phyloP scores from a whole-genome alignment of 768 basidiomycete genomes.

The Trametes gibbosa region DNA sequence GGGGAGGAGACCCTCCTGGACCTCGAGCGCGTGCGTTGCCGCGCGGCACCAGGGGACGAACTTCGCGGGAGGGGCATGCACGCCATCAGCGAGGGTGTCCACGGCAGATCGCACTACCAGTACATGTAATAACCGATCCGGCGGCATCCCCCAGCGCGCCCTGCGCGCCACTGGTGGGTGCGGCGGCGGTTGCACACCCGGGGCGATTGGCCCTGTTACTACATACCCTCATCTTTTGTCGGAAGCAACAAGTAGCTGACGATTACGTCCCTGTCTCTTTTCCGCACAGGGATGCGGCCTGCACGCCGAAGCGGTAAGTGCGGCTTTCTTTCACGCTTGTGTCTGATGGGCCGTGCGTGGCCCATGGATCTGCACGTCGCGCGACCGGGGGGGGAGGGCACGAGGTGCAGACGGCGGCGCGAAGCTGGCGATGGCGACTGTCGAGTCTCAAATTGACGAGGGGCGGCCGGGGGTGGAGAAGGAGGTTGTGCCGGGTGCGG shows the following conservation, averaged over 20 bases:
- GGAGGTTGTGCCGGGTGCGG: not conserved
- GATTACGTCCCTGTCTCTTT: slow-evolving; percentile 3
- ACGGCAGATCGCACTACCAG: too few relatives aligned
- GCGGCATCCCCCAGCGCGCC: not conserved
- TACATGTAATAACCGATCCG: not conserved
- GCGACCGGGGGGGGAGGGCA: too few relatives aligned
- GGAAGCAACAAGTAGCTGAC: not conserved
- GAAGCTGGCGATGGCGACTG: not conserved
- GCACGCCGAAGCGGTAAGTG: slow-evolving; percentile 62
- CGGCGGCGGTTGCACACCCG: not conserved
- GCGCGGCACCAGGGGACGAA: not conserved
- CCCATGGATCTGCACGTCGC: too few relatives aligned
- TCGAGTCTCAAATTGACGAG: not conserved
- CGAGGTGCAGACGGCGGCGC: not conserved
- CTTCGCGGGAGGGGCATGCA: too few relatives aligned
- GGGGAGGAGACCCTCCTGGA: not conserved
- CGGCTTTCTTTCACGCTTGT: not conserved
- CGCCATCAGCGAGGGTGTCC: too few relatives aligned
- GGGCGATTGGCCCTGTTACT: not conserved
- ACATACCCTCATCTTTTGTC: not conserved
- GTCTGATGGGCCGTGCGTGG: not conserved
- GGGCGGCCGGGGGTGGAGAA: not conserved
- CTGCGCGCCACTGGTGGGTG: not conserved
- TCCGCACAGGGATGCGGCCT: slow-evolving; percentile 61
- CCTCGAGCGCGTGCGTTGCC: not conserved